Evolutionary conservation across 805 yeast genomes (phyloP), one percentile per base, ranked within the genome.

Genomic region (Starmerella geochares): DNA sequence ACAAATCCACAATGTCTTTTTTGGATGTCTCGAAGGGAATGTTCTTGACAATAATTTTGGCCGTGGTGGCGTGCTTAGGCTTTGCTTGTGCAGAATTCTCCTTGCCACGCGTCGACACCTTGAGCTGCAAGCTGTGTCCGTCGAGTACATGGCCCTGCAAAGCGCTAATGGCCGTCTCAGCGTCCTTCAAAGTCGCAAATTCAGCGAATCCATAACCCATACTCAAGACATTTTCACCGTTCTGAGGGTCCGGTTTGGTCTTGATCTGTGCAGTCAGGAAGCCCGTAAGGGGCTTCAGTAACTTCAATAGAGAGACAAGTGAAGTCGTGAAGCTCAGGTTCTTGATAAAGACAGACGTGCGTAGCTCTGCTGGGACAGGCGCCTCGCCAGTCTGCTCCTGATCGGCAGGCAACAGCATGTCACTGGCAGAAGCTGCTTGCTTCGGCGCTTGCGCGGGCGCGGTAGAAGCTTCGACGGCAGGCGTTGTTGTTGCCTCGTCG

Each of bases 161-260:
- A 0, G 81, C 74, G 29, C 72, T 65, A 43, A 86, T 78, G 6
- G 95, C 97, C 11, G 75, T 72, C 36, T 77, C 72, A 0, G 98
- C 98, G 60, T 83, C 79, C 35, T 79, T 85, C 57, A 77, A 78
- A 1, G 88, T 77, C 58, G 71, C 78, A 67, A 86, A 92, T 67
- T 92, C 98, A 13, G 78, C 96, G 68, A 92, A 92, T 1, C 98
- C 98, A 62, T 87, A 92, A 19, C 98, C 98, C 98, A 92, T 92
- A 59, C 96, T 86, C 52, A 80, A 73, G n/a, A 72, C 68, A 50
- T 76, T 76, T 10, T 80, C 82, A 2, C 75, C 62, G 53, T 78
- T 75, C 66, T 80, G 85, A 32, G 94, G 78, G 67, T 90, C 94
- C 1, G 95, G 88, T 64, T 88, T 90, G 24, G 83, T 83, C 62